Conservation (phyloP, 2,329 filamentous ascomycete genomes). For the Penicillium sp. region DNA sequence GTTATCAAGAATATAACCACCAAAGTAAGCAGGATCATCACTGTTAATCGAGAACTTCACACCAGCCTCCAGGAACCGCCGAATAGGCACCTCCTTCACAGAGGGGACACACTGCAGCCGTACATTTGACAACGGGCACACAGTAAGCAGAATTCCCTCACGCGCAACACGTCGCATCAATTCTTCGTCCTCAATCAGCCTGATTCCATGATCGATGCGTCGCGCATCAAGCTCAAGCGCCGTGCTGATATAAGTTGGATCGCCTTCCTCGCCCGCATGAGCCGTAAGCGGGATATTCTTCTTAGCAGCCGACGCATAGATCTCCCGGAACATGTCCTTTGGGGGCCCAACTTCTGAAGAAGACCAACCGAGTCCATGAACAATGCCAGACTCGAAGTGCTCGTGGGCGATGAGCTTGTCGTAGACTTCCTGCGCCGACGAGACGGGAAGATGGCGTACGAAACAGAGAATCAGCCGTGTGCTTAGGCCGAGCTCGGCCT, state of each 20-base stretch:
- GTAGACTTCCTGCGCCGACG: slow-evolving; percentile 49
- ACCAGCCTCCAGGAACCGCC: slow-evolving; percentile 59
- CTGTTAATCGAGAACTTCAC: slow-evolving; percentile 70
- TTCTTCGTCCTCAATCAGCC: slow-evolving; percentile 57
- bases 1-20: slow-evolving; percentile 70
- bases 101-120: slow-evolving; percentile 54
- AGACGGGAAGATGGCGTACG: slow-evolving; percentile 63
- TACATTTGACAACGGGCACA: slow-evolving; percentile 73
- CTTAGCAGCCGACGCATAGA: slow-evolving; percentile 55
- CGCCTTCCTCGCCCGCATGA: slow-evolving; percentile 73
- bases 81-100: slow-evolving; percentile 58
- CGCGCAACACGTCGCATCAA: slow-evolving; percentile 58
- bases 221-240: slow-evolving; percentile 62
- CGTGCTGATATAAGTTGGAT: slow-evolving; percentile 60
- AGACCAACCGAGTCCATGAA: slow-evolving; percentile 65
- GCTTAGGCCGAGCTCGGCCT: slow-evolving; percentile 60
- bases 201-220: slow-evolving; percentile 73
- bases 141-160: slow-evolving; percentile 59
- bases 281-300: slow-evolving; percentile 62
- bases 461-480: slow-evolving; percentile 69
- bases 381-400: slow-evolving; percentile 49
- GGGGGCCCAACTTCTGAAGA: slow-evolving; percentile 58
- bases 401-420: slow-evolving; percentile 38
- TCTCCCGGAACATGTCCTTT: slow-evolving; percentile 56
- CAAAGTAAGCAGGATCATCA: slow-evolving; percentile 73